phyloP scores from a whole-genome alignment of 1,284 basidiomycete genomes.

The Taiwanofungus camphoratus region DNA sequence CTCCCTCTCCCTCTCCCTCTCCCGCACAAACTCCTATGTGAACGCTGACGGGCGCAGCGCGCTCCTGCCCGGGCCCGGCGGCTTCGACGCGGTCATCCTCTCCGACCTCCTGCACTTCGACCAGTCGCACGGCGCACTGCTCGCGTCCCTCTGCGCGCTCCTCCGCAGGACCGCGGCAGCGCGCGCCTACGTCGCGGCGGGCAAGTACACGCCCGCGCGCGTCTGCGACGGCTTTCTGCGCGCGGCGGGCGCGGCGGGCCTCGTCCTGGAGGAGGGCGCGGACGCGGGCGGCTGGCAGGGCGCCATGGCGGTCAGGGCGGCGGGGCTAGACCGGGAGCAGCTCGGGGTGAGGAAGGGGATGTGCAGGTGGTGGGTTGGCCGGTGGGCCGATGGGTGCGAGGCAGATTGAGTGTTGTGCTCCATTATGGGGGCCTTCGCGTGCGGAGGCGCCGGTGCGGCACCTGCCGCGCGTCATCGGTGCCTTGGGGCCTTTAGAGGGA shows the following conservation, averaged over 20 bases:
- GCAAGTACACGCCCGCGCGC: slow-evolving; percentile 51
- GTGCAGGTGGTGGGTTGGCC: slow-evolving; percentile 57
- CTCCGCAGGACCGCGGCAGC: slow-evolving; percentile 39
- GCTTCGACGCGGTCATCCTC: slow-evolving; percentile 57
- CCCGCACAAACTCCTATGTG: background rate
- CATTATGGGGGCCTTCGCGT: too few relatives aligned
- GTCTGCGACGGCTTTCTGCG: slow-evolving; percentile 53
- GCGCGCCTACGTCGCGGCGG: slow-evolving; percentile 54
- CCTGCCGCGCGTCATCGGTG: too few relatives aligned
- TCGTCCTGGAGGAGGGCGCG: slow-evolving; percentile 42
- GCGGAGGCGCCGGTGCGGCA: too few relatives aligned
- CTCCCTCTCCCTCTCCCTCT: background rate
- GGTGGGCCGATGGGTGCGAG: slow-evolving; percentile 41
- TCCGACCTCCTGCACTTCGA: slow-evolving; percentile 69
- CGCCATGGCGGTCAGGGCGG: slow-evolving; percentile 34
- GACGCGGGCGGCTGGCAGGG: slow-evolving; percentile 44
- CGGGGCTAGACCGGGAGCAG: slow-evolving; percentile 39
- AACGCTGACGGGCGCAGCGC: slow-evolving; percentile 7
- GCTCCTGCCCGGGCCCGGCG: slow-evolving; percentile 14
- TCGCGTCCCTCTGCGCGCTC: slow-evolving; percentile 43
- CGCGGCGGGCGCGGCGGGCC: slow-evolving; percentile 34
- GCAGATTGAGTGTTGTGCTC: too few relatives aligned
- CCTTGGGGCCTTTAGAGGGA: too few relatives aligned
- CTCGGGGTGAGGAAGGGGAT: slow-evolving; percentile 46
- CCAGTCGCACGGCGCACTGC: slow-evolving; percentile 50